phyloP scores from a whole-genome alignment of 495 filamentous ascomycete species.

The Haplographium delicatum region DNA sequence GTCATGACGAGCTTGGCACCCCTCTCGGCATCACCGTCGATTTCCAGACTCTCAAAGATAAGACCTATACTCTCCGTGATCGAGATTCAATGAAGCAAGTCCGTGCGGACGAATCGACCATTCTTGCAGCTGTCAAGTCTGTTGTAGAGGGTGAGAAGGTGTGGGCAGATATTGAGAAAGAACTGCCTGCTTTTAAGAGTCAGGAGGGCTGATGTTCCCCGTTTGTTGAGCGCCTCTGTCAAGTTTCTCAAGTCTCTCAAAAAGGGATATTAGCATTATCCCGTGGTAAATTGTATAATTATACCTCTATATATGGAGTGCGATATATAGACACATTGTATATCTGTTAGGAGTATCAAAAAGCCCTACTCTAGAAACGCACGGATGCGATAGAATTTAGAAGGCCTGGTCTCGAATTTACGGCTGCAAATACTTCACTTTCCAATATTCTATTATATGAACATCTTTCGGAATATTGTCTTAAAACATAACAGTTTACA shows the following conservation, averaged over 20 bases:
- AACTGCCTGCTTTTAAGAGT: slow-evolving; percentile 55
- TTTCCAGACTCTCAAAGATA: slow-evolving; percentile 71
- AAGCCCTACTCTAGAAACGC: too few species aligned
- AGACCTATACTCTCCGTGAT: slow-evolving; percentile 65
- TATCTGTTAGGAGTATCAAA: too few species aligned
- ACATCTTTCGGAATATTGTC: too few species aligned
- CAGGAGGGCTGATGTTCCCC: slow-evolving; percentile 40
- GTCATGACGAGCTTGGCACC: slow-evolving; percentile 71
- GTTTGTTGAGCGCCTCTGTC: slow-evolving; percentile 7
- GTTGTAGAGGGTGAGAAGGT: slow-evolving; percentile 53
- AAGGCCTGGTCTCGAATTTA: too few species aligned
- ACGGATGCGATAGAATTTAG: too few species aligned
- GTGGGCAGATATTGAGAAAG: slow-evolving; percentile 54
- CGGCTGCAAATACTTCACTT: too few species aligned
- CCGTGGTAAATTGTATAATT: too few species aligned
- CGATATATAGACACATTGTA: too few species aligned
- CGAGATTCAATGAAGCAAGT: slow-evolving; percentile 70
- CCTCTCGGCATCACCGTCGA: slow-evolving; percentile 67
- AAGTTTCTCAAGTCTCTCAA: not conserved
- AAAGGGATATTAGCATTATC: too few species aligned
- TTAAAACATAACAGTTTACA: too few species aligned
- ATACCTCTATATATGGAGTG: too few species aligned
- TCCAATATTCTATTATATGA: too few species aligned
- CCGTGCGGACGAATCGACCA: slow-evolving; percentile 54
- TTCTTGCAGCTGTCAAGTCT: slow-evolving; percentile 56